Percentiles rank a stretch among this genome's conserved stretches.
phyloP scores from a whole-genome alignment of 371 early-diverging fungal species.

The Zancudomyces culisetae region DNA sequence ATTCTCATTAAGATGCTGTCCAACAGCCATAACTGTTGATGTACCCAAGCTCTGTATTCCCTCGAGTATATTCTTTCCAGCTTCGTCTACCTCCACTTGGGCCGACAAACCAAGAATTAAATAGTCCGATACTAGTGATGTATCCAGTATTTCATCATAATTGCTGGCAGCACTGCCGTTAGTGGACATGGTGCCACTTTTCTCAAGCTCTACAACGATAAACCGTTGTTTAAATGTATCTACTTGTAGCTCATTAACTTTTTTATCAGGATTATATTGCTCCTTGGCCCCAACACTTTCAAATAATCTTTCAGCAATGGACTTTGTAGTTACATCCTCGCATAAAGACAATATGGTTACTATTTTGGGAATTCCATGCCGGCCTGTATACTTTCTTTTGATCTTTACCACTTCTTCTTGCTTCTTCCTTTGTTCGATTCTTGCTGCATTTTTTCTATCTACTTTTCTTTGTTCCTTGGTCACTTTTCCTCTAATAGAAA shows the following conservation, averaged over 20 bases:
- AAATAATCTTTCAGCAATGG: slow-evolving; percentile 9
- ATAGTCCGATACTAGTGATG: slow-evolving; percentile 76
- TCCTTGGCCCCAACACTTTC: slow-evolving; percentile 11
- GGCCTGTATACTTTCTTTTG: slow-evolving; percentile 63
- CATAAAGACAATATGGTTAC: slow-evolving; percentile 70
- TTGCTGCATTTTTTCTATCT: slow-evolving; percentile 74
- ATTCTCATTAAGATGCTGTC: slow-evolving; percentile 48
- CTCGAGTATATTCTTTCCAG: slow-evolving; percentile 61
- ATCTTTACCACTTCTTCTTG: slow-evolving; percentile 41
- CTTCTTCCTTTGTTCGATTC: slow-evolving; percentile 61
- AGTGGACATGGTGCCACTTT: no score
- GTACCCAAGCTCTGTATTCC: slow-evolving; percentile 77
- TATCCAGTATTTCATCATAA: slow-evolving; percentile 61
- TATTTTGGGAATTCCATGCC: slow-evolving; percentile 68
- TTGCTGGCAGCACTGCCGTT: no score
- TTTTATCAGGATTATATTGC: no score
- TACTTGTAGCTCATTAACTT: slow-evolving; percentile 10
- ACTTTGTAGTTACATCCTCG: slow-evolving; percentile 32
- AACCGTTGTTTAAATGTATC: slow-evolving; percentile 74
- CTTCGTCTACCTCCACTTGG: slow-evolving; percentile 76
- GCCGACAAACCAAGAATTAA: slow-evolving; percentile 64
- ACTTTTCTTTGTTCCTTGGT: slow-evolving; percentile 29
- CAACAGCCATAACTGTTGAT: slow-evolving; percentile 45
- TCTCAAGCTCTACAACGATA: slow-evolving; percentile 26
- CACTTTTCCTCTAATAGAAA: slow-evolving; percentile 30